phyloP scores from a whole-genome alignment of 78 protist genomes.

The Dictyostelium firmibasis region DNA sequence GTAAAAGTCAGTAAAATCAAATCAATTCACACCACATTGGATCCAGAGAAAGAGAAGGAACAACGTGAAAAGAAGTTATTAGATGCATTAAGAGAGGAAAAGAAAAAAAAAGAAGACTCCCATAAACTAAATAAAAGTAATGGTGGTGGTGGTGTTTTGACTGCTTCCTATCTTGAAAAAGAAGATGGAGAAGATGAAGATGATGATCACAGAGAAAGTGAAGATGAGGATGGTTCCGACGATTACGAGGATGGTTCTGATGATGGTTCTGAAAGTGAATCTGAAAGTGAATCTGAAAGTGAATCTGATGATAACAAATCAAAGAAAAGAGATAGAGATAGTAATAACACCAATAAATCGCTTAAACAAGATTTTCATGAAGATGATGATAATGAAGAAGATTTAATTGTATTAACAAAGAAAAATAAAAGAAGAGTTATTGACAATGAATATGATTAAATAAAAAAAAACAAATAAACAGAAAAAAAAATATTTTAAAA shows the following conservation, averaged over 20 bases:
- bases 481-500: neutral
- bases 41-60: conserved; percentile 73
- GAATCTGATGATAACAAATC: neutral
- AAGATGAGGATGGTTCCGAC: neutral
- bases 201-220: neutral
- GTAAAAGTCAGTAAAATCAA: conserved; percentile 42
- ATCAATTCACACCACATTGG: conserved; percentile 20
- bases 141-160: neutral
- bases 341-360: neutral
- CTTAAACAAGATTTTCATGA: neutral
- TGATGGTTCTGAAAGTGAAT: neutral
- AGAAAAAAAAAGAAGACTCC: neutral
- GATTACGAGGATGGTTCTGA: conserved; percentile 11
- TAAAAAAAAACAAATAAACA: neutral
- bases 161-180: neutral
- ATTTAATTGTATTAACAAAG: neutral
- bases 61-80: neutral
- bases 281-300: neutral
- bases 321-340: neutral
- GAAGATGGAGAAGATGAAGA: neutral
- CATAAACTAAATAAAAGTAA: neutral
- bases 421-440: neutral
- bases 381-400: neutral
- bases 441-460: neutral
- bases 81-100: neutral